Conservation (phyloP, 768 basidiomycete genomes). For the Austroboletus festivus region DNA sequence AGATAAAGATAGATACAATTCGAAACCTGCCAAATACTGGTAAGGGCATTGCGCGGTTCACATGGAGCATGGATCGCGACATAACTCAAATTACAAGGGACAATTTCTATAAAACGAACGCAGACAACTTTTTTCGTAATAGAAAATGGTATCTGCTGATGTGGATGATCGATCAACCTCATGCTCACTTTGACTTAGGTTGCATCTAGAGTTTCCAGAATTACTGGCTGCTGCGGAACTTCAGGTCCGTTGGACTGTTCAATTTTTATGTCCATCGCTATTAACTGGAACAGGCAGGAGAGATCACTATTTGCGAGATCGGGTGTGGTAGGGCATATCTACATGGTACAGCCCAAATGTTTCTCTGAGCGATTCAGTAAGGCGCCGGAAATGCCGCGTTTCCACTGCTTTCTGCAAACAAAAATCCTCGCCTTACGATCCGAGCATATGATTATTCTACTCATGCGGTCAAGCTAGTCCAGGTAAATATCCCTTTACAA, state of each 20-base stretch:
- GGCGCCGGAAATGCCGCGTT: conserved; percentile 96
- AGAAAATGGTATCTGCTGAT: conserved; percentile 66
- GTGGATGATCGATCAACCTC: not conserved
- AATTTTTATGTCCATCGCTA: not conserved
- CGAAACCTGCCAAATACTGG: conserved; percentile 74
- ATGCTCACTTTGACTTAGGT: conserved; percentile 42
- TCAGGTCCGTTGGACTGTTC: conserved; percentile 43
- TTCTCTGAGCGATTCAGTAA: conserved; percentile 27
- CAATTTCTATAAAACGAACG: conserved; percentile 85
- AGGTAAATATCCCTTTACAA: conserved; percentile 44
- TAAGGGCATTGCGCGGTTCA: conserved; percentile 30
- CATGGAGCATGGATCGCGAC: conserved; percentile 27
- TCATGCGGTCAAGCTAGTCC: conserved; percentile 86
- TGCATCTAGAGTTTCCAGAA: conserved; percentile 94
- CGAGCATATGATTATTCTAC: conserved; percentile 89
- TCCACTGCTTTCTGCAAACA: conserved; percentile 78
- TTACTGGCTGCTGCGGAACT: conserved; percentile 65
- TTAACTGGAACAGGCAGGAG: conserved; percentile 62
- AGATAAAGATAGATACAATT: conserved; percentile 71
- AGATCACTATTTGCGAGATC: conserved; percentile 74
- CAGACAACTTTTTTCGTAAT: conserved; percentile 89
- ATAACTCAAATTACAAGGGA: conserved; percentile 58
- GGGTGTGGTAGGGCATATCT: conserved; percentile 71
- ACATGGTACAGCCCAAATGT: not conserved
- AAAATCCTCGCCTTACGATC: conserved; percentile 72